Percentiles rank a stretch among this genome's conserved stretches.
These are phyloP conservation scores for Antrodiella citrinella DNA, from an alignment of 768 basidiomycete genomes.

Conservation along the genomic window DNA sequence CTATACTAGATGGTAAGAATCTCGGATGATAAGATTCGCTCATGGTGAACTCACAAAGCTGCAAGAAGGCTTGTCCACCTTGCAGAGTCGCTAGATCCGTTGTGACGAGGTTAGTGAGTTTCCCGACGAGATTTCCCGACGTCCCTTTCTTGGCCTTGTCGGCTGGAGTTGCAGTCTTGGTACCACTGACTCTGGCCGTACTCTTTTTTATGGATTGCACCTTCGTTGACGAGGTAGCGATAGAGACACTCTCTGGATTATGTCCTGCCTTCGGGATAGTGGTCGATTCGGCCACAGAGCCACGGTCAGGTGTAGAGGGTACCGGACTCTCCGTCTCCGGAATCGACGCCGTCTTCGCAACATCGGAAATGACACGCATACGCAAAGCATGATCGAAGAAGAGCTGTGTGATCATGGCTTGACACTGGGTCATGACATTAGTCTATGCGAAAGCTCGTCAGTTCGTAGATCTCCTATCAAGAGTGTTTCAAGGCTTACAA, in stretches of 20 bases:
- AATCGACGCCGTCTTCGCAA: constrained; percentile 4
- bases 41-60: constrained; percentile 5
- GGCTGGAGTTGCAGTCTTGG: neutral
- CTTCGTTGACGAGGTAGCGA: constrained; percentile 5
- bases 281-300: neutral
- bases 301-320: neutral
- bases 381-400: constrained; percentile 49
- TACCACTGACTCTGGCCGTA: neutral
- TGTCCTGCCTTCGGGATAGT: constrained; percentile 2
- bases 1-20: neutral
- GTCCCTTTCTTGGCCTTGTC: constrained; percentile 11
- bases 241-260: constrained; percentile 5
- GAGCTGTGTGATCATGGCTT: constrained; percentile 42
- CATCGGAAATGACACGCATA: constrained; percentile 48
- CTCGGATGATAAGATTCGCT: neutral
- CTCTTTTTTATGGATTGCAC: constrained; percentile 9
- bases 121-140: constrained; percentile 52
- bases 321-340: constrained; percentile 9
- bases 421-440: constrained; percentile 38
- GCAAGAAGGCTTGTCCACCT: constrained; percentile 20
- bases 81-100: constrained; percentile 39
- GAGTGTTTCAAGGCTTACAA: constrained; percentile 10
- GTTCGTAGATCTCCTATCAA: no score
- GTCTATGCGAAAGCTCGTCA: constrained; percentile 30
- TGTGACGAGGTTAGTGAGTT: constrained; percentile 70